Evolutionary conservation across 2,329 filamentous ascomycete genomes (phyloP).

Genomic region (Xylariaceae sp.): DNA sequence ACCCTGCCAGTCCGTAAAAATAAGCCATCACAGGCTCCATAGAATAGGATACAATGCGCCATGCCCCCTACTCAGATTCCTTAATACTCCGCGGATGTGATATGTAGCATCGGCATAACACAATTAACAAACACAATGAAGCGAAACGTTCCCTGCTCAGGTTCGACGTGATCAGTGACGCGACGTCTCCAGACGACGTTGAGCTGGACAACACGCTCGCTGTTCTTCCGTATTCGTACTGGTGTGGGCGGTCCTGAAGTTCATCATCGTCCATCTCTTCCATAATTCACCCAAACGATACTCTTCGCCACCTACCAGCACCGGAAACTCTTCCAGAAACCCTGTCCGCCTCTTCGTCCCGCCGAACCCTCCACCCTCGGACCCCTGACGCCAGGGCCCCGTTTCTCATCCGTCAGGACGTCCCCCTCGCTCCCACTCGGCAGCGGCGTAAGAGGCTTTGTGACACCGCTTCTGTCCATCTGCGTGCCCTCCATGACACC

Average conservation of each 20-base stretch:
- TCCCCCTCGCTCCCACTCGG: slow-evolving; percentile 6
- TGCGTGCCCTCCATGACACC: slow-evolving; percentile 41
- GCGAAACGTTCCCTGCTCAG: no score
- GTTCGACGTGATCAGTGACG: no score
- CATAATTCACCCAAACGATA: background rate
- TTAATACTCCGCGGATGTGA: no score
- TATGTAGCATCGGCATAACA: no score
- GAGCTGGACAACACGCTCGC: no score
- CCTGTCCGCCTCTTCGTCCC: slow-evolving; percentile 36
- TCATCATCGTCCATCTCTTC: background rate
- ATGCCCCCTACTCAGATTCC: no score
- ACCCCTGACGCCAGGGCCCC: slow-evolving; percentile 29
- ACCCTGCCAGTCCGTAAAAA: no score
- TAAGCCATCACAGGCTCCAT: no score
- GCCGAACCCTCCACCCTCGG: slow-evolving; percentile 42
- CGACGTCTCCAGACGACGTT: no score
- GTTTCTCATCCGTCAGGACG: slow-evolving; percentile 39
- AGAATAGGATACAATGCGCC: no score
- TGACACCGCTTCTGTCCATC: slow-evolving; percentile 50
- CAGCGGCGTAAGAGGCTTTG: slow-evolving; percentile 55
- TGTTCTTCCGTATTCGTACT: no score
- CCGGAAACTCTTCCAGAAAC: slow-evolving; percentile 54
- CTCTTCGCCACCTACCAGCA: slow-evolving; percentile 44
- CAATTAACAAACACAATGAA: no score
- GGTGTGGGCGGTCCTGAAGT: background rate